These are phyloP conservation scores for Rheum nobile DNA, from an alignment of 148 eudicot species.

Conservation along the genomic window DNA sequence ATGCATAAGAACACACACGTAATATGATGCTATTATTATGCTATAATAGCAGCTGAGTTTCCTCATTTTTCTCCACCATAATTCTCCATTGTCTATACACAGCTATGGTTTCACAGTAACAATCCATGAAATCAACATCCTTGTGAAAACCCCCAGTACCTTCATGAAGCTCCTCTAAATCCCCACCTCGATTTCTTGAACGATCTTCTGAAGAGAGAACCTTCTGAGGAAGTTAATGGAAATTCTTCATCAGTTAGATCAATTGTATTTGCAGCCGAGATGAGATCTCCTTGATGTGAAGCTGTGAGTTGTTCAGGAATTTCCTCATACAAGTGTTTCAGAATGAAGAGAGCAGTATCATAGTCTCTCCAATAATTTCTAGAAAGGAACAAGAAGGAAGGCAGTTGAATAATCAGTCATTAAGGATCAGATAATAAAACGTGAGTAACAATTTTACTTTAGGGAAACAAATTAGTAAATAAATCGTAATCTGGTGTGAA, in stretches of 20 bases:
- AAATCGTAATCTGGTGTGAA: too few relatives aligned
- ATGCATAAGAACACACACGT: not conserved
- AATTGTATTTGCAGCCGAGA: not conserved
- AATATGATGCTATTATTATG: not conserved
- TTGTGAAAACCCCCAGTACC: not conserved
- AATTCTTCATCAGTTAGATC: not conserved
- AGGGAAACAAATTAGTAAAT: too few relatives aligned
- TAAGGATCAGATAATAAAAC: not conserved
- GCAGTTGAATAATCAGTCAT: not conserved
- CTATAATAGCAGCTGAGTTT: not conserved
- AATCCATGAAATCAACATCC: not conserved
- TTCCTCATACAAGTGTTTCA: constrained; percentile 72
- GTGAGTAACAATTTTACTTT: not conserved
- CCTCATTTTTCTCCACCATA: not conserved
- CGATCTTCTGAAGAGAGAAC: not conserved
- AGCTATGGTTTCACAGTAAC: not conserved
- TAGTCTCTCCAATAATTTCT: constrained; percentile 94
- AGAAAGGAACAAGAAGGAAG: not conserved
- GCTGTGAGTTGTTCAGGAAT: constrained; percentile 29
- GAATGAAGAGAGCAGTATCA: constrained; percentile 84
- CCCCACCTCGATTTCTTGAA: constrained; percentile 1
- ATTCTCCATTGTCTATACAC: not conserved
- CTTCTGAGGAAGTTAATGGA: not conserved
- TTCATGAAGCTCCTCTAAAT: not conserved
- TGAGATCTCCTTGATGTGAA: not conserved